Base-by-base conservation (phyloP, 2,329 filamentous ascomycete species). In the Penicillium sp. region DNA sequence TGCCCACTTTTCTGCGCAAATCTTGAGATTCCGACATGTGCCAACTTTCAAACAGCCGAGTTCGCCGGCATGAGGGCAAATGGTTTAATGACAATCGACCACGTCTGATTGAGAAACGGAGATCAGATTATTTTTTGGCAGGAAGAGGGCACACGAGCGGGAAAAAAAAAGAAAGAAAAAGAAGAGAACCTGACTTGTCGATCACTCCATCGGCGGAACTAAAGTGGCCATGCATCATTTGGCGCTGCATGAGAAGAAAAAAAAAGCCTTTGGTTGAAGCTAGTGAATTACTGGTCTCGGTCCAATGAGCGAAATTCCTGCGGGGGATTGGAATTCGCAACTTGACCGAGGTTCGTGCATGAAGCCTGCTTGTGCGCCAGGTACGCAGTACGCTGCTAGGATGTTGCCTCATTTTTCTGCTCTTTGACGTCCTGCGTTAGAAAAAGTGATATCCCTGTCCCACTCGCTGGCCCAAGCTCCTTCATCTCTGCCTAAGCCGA, bases 281-380 rank as follows among this genome's bases (percentile, higher is more conserved):
- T 58, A 59, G 55, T 51, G 58, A 61, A 57, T 62, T 62, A 49
- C 50, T 58, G 47, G 30, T 36, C 27, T 51, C 52, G 49, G 50
- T 53, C 68, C 68, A 70, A 70, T 71, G 63, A 69, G 56, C 57
- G 54, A 69, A 68, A 64, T 68, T 65, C 58, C 59, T 65, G 46
- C 16, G 41, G 45, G 59, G 45, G 53, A 61, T 65, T 62, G 50
- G 48, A 64, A 63, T 68, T 66, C 47, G 51, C 59, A 64, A 59
- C 51, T 51, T 57, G 63, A 56, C 63, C 60, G 64, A 64, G 61
- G 58, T 53, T 62, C 51, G 59, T 58, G 63, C 65, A 64, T 64
- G 51, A 60, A 51, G 50, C 55, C 60, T 47, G 59, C 56, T 59
- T 61, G 61, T 59, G 47, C 52, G 57, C 60, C 62, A 65, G 62